A percentile compares a stretch with the other conserved stretches of the same genome.
These are phyloP conservation scores for Staphylotrichum longicolle DNA, from an alignment of 495 filamentous ascomycete species.

Conservation along the genomic window DNA sequence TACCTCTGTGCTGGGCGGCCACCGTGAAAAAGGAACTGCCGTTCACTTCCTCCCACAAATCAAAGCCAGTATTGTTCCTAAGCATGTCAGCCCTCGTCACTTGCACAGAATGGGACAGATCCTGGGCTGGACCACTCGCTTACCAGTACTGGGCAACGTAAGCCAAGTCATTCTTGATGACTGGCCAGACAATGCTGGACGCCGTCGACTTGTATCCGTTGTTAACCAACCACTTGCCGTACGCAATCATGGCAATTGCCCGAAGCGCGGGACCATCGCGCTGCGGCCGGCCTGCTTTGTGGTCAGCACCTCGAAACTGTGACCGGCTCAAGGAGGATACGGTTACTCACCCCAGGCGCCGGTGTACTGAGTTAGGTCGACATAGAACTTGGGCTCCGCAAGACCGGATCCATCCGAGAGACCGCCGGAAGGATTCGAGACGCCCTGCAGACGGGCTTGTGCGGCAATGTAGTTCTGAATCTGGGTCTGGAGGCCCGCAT, in stretches of 20 bases:
- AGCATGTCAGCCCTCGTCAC: background rate
- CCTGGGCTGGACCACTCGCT: background rate
- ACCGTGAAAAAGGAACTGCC: constrained; percentile 60
- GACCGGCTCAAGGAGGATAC: too few relatives aligned
- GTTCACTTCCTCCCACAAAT: constrained; percentile 69
- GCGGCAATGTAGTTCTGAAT: constrained; percentile 58
- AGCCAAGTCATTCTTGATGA: constrained; percentile 63
- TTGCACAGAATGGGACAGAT: background rate
- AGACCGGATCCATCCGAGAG: constrained; percentile 51
- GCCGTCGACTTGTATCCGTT: constrained; percentile 47
- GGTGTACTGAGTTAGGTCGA: constrained; percentile 58
- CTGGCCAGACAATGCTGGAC: constrained; percentile 54
- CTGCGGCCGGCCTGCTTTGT: constrained; percentile 56
- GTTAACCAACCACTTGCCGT: constrained; percentile 47
- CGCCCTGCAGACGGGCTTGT: constrained; percentile 58
- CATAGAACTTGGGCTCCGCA: constrained; percentile 59
- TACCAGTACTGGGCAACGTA: constrained; percentile 70
- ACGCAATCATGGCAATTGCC: constrained; percentile 55
- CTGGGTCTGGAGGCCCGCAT: constrained; percentile 45
- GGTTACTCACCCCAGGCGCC: constrained; percentile 52
- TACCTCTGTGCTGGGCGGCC: constrained; percentile 38
- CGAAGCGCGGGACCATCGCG: constrained; percentile 67
- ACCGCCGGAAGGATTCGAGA: constrained; percentile 59
- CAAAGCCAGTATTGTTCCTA: constrained; percentile 59
- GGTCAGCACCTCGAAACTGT: background rate